These are phyloP conservation scores for Helichrysum umbraculigerum DNA, from an alignment of 129 eudicot genomes.

Conservation along the genomic window DNA sequence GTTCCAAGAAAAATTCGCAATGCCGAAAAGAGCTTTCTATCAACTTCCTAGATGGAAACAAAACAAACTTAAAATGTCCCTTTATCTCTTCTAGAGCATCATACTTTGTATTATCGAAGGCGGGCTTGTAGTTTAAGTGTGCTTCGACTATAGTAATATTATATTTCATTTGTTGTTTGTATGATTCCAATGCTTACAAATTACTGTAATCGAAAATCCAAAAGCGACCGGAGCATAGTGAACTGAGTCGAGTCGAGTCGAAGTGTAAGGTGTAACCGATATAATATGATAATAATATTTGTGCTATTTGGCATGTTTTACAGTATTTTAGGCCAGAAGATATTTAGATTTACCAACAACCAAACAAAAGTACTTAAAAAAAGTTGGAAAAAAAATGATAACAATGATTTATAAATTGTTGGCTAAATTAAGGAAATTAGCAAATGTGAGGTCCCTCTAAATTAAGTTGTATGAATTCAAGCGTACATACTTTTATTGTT, in stretches of 20 bases:
- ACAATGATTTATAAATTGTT: too few species aligned
- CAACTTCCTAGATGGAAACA: slow-evolving; percentile 78
- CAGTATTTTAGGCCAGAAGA: too few species aligned
- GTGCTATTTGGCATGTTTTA: background rate
- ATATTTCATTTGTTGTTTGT: slow-evolving; percentile 24
- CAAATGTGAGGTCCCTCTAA: too few species aligned
- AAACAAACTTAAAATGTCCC: slow-evolving; percentile 67
- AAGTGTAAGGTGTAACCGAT: background rate
- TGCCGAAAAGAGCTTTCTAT: slow-evolving; percentile 49
- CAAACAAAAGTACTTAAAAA: too few species aligned
- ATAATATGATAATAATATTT: too few species aligned
- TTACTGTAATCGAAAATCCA: background rate
- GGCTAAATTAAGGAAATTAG: too few species aligned
- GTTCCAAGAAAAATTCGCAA: slow-evolving; percentile 56
- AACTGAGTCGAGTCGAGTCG: background rate
- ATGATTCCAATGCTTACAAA: slow-evolving; percentile 13
- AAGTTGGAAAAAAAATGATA: too few species aligned
- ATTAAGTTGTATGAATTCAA: too few species aligned
- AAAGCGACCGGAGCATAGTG: background rate
- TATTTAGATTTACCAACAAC: too few species aligned
- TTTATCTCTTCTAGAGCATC: slow-evolving; percentile 51
- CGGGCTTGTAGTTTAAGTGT: slow-evolving; percentile 13
- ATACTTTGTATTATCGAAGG: slow-evolving; percentile 12
- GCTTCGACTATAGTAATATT: background rate
- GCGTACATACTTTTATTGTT: too few species aligned